Evolutionary conservation across 805 yeast species (phyloP), one percentile per base, ranked within the genome.

Genomic region (Metschnikowia similis): DNA sequence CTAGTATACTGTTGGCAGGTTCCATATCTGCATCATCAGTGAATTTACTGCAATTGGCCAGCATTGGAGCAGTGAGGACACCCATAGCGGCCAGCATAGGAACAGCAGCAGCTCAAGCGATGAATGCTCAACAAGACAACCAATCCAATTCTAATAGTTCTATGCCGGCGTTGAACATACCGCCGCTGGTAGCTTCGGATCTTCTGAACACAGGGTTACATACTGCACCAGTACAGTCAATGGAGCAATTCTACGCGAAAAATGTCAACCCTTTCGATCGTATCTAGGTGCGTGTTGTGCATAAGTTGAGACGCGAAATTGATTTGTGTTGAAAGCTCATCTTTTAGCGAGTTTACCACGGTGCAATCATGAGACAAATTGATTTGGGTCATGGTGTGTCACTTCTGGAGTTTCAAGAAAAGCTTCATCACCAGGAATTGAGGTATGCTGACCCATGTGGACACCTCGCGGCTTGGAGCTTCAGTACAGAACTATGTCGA

Each of bases 211-310:
- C 48, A 10, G 58, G 58, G 9, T 43, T 55, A 13, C 58, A 55
- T 26, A 55, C 58, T 16, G 58, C 58, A 2, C 58, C 58, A 11
- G 58, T 53, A n/a, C 58, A 55, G 46, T 55, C 58, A 7, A 55
- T 55, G 58, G 58, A 55, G 41, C 58, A 55, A 45, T 55, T 42
- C 41, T 53, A 55, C 14, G 58, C 58, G 14, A 55, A 55, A 39
- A 55, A 49, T 35, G 55, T 55, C 35, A 55, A 55, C 31, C 58
- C 58, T 1, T 55, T 55, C 9, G 58, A 55, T 36, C 42, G 56
- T 10, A 45, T 52, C 11, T 54, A 41, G 35, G 45, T 13, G 32
- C 39, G 21, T 32, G 7, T 41, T 31, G 37, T 34, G 45, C 45
- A 41, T 41, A 17, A 17, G n/a, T 17, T 34, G 17, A 32, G 37